phyloP scores from a whole-genome alignment of 352 stramenopile genomes.

The Thalassiosira pacifica region DNA sequence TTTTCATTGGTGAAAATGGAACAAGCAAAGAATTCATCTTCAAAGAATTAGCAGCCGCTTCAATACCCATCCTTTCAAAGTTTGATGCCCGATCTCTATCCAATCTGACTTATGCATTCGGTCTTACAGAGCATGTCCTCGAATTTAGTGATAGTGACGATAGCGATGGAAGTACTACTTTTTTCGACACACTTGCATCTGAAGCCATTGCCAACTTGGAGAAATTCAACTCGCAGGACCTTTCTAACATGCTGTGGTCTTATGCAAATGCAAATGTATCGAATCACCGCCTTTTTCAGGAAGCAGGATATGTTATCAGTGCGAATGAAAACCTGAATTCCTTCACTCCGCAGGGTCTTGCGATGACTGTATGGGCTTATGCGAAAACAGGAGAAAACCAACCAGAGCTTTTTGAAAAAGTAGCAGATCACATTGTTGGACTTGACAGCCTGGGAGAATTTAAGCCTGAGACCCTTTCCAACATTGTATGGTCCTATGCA shows the following conservation, averaged over 20 bases:
- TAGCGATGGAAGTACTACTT: too few species aligned
- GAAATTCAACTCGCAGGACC: neutral
- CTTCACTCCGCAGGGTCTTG: too few species aligned
- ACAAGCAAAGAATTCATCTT: neutral
- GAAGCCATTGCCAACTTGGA: slow-evolving; percentile 5
- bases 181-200: neutral
- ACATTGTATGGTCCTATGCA: too few species aligned
- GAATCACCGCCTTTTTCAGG: too few species aligned
- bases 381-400: too few species aligned
- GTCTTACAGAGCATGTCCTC: neutral
- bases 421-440: too few species aligned
- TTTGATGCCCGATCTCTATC: neutral
- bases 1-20: neutral
- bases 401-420: too few species aligned
- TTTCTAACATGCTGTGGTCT: slow-evolving; percentile 11
- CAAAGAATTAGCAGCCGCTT: neutral
- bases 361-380: too few species aligned
- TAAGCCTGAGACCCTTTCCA: too few species aligned
- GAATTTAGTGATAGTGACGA: neutral
- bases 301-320: too few species aligned
- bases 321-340: too few species aligned
- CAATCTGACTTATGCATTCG: slow-evolving; percentile 8
- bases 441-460: too few species aligned
- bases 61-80: neutral
- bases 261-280: slow-evolving; percentile 16